phyloP scores from a whole-genome alignment of 768 basidiomycete genomes.

The Agaricus blazei region DNA sequence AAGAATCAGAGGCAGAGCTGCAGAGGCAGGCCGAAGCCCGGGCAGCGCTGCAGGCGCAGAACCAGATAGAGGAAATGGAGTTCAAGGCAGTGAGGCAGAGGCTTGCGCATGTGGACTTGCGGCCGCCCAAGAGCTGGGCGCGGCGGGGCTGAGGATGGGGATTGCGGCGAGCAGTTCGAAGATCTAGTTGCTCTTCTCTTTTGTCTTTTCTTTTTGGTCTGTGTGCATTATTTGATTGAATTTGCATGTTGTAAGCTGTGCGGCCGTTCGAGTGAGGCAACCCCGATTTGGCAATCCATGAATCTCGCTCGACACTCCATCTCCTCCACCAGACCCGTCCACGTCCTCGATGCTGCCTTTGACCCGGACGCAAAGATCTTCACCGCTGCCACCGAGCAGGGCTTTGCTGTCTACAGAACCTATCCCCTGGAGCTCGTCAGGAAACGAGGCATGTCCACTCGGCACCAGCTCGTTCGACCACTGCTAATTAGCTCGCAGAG shows the following conservation, averaged over 20 bases:
- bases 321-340: constrained; percentile 67
- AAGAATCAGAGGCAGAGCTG: constrained; percentile 86
- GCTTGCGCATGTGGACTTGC: constrained; percentile 67
- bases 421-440: constrained; percentile 73
- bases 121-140: constrained; percentile 72
- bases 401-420: constrained; percentile 79
- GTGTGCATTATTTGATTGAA: constrained; percentile 10
- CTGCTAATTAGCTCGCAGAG: constrained; percentile 35
- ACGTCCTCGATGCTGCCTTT: constrained; percentile 73
- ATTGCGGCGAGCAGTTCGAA: constrained; percentile 2
- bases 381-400: constrained; percentile 71
- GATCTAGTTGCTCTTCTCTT: constrained; percentile 3
- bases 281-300: constrained; percentile 38
- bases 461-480: background rate
- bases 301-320: constrained; percentile 85
- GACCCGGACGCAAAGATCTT: constrained; percentile 80
- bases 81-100: constrained; percentile 79
- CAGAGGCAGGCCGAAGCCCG: constrained; percentile 82
- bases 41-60: constrained; percentile 75
- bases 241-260: constrained; percentile 11
- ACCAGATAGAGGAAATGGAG: constrained; percentile 73
- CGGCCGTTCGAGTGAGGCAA: background rate
- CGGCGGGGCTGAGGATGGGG: constrained; percentile 25
- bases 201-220: constrained; percentile 1
- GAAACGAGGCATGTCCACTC: constrained; percentile 59